Base-by-base conservation (phyloP, 2,329 filamentous ascomycete genomes). In the Fusarium newnesense region DNA sequence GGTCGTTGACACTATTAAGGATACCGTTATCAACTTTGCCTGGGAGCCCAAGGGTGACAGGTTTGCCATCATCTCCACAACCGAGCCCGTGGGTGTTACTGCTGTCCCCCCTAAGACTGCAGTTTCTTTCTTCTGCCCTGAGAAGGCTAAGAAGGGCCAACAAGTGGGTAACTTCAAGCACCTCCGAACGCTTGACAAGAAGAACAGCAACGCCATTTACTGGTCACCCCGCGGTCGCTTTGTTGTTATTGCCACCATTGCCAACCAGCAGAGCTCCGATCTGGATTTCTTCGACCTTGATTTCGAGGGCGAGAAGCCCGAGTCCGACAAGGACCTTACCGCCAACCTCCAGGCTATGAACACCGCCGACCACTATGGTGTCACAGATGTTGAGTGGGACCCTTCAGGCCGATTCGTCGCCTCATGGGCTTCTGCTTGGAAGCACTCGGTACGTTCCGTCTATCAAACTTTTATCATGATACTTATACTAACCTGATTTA, bases 171-270 rank as follows among this genome's bases (percentile, higher is more conserved):
- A 97, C 88, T 99, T 98, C 89, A 97, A 96, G 87, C 94, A 97
- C 81, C 92, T 98, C 76, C 92, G 95, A 73, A 98, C 95, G 13
- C 88, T 97, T 63, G 96, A 99, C 79, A 98, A 98, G 91, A 98
- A 98, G 91, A 98, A 97, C 85, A 97, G 93, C 89, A 99, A 99
- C 81, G 95, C 94, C 75, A 99, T 99, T 80, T 98, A 98, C 90
- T 99, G 96, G 96, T 97, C 95, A 26, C 96, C 96, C 30, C 94
- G 92, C 83, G 96, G 96, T 60, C 92, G 96, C 54, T 99, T 99
- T 80, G 96, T 98, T 42, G 92, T 98, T 52, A 91, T 99, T 62
- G 96, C 95, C 60, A 97, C 96, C 16, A 94, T 99, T 60, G 91
- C 94, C 84, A 98, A 95, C 79, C 92, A 95, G 81, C 94, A 97